Base-by-base conservation (phyloP, 441 rosid genomes). In the Populus hybrid region DNA sequence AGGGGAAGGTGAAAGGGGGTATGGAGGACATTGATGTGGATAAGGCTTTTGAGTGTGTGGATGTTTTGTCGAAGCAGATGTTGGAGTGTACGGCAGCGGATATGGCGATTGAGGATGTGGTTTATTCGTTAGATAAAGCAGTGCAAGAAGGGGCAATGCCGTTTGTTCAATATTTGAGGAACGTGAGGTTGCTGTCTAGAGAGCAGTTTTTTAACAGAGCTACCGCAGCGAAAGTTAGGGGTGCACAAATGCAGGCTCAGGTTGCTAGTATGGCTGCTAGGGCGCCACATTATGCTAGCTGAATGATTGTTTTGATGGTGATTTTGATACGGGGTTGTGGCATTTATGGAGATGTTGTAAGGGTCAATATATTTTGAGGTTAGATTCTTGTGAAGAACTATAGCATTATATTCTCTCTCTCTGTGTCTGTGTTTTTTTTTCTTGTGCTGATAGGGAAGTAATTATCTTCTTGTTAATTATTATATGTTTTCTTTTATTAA, bases 141-240 rank as follows among this genome's bases (percentile, higher is more conserved):
- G 88, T 88, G 65, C 99, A 95, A 81, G 99, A 91, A 36, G 94
- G 95, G 21, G 85, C 85, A 1, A 80, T 95, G 42, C 93, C 97
- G 0, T 91, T 94, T 79, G 98, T 92, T 87, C 94, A 86, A 81
- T 95, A 95, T 70, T 83, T 95, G 90, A 90, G 95, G 90, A 93
- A 84, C 81, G 93, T 95, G 66, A 91, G 99, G 85, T 76, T 89
- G 82, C 79, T 94, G 88, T 91, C 99, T 0, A 88, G 99, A 20
- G 98, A 96, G 69, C 99, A 96, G 89, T 96, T 96, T 83, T 94
- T 96, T 67, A 95, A 93, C 59, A 77, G 95, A 68, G 99, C 98
- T n/a, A 90, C 93, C 0, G 95, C 87, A 6, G 84, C 91, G 0
- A 96, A 96, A 85, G 93, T 94, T 76, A 86, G 97, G 81, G 95